Evolutionary conservation across 1,284 basidiomycete species (phyloP).

Genomic region (Ustilago loliicola): DNA sequence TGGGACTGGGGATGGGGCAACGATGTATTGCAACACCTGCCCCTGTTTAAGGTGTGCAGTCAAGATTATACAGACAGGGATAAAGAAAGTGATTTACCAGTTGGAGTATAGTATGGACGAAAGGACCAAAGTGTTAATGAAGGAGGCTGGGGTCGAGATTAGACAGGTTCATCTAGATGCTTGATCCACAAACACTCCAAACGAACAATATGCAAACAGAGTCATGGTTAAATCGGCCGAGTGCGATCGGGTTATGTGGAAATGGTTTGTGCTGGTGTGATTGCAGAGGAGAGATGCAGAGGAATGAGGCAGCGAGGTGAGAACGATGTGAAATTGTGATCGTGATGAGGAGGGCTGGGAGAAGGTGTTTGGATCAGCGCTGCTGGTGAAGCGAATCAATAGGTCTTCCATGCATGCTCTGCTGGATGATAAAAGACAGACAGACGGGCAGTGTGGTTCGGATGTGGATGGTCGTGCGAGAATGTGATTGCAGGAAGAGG

Average conservation of each 20-base stretch:
- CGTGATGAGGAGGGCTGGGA: no score
- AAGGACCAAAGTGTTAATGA: conserved; percentile 69
- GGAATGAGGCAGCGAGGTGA: no score
- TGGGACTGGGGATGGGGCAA: conserved; percentile 77
- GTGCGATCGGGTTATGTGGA: neutral
- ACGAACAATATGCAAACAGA: no score
- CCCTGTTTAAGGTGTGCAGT: conserved; percentile 95
- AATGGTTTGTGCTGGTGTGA: neutral
- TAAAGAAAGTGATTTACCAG: conserved; percentile 94
- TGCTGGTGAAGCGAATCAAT: no score
- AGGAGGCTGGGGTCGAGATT: conserved; percentile 70
- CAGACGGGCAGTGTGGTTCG: no score
- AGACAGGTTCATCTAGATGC: conserved; percentile 58
- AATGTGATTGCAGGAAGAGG: no score
- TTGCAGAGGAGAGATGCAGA: neutral
- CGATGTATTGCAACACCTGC: conserved; percentile 91
- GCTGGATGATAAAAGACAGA: no score
- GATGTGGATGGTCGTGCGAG: neutral
- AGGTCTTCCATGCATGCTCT: no score
- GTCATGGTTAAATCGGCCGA: no score
- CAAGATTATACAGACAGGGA: conserved; percentile 96
- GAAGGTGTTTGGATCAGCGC: no score
- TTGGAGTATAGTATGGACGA: conserved; percentile 81
- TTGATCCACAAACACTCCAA: neutral
- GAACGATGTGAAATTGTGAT: no score